A percentile compares a stretch with the other conserved stretches of the same genome.
These are phyloP conservation scores for Lepiota venenata DNA, from an alignment of 768 basidiomycete species.

Conservation along the genomic window DNA sequence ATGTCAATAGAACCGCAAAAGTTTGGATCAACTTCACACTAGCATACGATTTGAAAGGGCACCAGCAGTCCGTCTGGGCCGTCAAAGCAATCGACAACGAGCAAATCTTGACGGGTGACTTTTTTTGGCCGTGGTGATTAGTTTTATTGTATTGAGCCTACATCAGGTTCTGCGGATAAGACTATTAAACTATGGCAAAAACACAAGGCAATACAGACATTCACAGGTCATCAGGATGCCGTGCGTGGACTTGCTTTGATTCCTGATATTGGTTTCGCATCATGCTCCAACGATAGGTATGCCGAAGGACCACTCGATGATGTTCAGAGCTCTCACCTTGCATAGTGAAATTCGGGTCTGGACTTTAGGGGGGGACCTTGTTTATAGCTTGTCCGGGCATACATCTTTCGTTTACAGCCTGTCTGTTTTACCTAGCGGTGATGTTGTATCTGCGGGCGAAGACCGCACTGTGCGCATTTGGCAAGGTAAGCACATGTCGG, in stretches of 20 bases:
- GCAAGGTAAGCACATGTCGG: conserved; percentile 56
- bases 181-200: conserved; percentile 87
- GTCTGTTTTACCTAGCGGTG: conserved; percentile 75
- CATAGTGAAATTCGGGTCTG: conserved; percentile 90
- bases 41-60: conserved; percentile 74
- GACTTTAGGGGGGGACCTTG: conserved; percentile 76
- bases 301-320: conserved; percentile 12
- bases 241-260: conserved; percentile 83
- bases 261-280: conserved; percentile 89
- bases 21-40: conserved; percentile 84
- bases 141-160: conserved; percentile 2
- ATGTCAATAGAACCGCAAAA: conserved; percentile 73
- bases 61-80: conserved; percentile 93
- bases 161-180: conserved; percentile 87
- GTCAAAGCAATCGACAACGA: conserved; percentile 78
- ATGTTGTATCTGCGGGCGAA: conserved; percentile 89
- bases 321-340: conserved; percentile 1
- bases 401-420: conserved; percentile 96
- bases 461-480: conserved; percentile 92
- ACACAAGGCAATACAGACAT: conserved; percentile 73
- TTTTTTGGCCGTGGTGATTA: background rate
- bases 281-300: conserved; percentile 92
- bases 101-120: conserved; percentile 76
- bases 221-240: conserved; percentile 85
- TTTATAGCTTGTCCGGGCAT: conserved; percentile 86